Percentiles rank a stretch among this genome's conserved stretches.
Evolutionary conservation across 805 yeast species (phyloP).

Genomic region (Candida arabinofermentans): DNA sequence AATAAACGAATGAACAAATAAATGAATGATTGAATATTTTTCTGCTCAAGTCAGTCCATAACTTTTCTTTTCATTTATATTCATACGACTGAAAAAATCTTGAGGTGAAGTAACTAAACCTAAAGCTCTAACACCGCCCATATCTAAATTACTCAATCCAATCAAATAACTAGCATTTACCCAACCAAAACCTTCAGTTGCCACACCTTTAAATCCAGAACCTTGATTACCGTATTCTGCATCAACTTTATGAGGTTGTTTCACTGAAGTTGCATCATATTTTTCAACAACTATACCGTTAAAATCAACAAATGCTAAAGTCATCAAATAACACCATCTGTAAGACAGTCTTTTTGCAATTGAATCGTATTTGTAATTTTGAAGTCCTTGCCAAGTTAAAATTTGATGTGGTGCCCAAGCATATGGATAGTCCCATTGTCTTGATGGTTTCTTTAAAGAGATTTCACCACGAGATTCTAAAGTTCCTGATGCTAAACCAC

Average conservation of each 20-base stretch:
- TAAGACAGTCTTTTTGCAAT: conserved; percentile 70
- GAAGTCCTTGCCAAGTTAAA: conserved; percentile 84
- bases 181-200: conserved; percentile 98
- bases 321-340: conserved; percentile 88
- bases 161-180: conserved; percentile 81
- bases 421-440: conserved; percentile 98
- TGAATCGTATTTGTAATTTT: conserved; percentile 62
- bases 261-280: conserved; percentile 80
- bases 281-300: conserved; percentile 96
- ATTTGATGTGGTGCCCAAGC: conserved; percentile 99
- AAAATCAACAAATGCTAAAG: conserved; percentile 84
- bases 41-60: conserved; percentile 24
- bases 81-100: conserved; percentile 50
- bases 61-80: conserved; percentile 35
- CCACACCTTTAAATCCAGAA: conserved; percentile 84
- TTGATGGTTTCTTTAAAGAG: conserved; percentile 66
- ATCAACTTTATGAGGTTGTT: conserved; percentile 85
- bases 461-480: conserved; percentile 67
- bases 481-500: conserved; percentile 88
- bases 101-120: conserved; percentile 77
- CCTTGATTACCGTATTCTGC: conserved; percentile 99
- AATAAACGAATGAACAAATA: background rate
- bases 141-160: conserved; percentile 65
- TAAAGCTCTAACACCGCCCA: conserved; percentile 67
- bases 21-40: background rate